Evolutionary conservation across 2,329 filamentous ascomycete species (phyloP).

Genomic region (Sarocladium oryzae): DNA sequence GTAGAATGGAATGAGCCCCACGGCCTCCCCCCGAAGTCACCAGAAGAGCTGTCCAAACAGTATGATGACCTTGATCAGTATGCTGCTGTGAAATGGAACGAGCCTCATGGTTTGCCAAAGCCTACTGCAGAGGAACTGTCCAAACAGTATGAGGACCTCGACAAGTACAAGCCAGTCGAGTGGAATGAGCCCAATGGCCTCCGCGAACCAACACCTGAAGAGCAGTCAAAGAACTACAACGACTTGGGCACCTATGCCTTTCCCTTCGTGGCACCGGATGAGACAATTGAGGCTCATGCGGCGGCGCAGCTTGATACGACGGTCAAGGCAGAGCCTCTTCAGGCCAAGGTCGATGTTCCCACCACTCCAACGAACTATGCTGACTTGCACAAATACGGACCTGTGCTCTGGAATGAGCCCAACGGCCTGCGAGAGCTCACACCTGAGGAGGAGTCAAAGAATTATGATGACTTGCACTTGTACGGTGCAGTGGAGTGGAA

Average conservation of each 20-base stretch:
- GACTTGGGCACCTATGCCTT: slow-evolving; percentile 28
- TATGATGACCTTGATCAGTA: slow-evolving; percentile 29
- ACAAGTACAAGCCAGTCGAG: slow-evolving; percentile 26
- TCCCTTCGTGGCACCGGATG: slow-evolving; percentile 29
- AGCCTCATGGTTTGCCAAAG: slow-evolving; percentile 19
- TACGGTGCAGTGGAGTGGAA: slow-evolving; percentile 26
- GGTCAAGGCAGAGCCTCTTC: slow-evolving; percentile 29
- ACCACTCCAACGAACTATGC: slow-evolving; percentile 28
- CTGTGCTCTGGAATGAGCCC: slow-evolving; percentile 30
- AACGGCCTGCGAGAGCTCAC: slow-evolving; percentile 24
- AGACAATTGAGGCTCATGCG: slow-evolving; percentile 21
- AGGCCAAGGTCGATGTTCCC: slow-evolving; percentile 26
- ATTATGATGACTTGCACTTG: slow-evolving; percentile 29
- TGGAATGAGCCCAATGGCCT: slow-evolving; percentile 31
- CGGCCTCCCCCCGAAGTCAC: slow-evolving; percentile 15
- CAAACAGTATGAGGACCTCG: slow-evolving; percentile 33
- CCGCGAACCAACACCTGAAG: slow-evolving; percentile 22
- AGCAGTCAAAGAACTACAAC: slow-evolving; percentile 28
- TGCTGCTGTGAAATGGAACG: slow-evolving; percentile 20
- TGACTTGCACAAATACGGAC: slow-evolving; percentile 34
- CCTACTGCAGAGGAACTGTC: slow-evolving; percentile 26
- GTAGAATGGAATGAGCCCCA: slow-evolving; percentile 23
- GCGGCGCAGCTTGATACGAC: slow-evolving; percentile 22
- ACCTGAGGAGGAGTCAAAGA: slow-evolving; percentile 32
- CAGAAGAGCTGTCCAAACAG: slow-evolving; percentile 20